Evolutionary conservation across 2,329 filamentous ascomycete genomes (phyloP), one percentile per base, ranked within the genome.

Genomic region (Aspergillus fijiensis): DNA sequence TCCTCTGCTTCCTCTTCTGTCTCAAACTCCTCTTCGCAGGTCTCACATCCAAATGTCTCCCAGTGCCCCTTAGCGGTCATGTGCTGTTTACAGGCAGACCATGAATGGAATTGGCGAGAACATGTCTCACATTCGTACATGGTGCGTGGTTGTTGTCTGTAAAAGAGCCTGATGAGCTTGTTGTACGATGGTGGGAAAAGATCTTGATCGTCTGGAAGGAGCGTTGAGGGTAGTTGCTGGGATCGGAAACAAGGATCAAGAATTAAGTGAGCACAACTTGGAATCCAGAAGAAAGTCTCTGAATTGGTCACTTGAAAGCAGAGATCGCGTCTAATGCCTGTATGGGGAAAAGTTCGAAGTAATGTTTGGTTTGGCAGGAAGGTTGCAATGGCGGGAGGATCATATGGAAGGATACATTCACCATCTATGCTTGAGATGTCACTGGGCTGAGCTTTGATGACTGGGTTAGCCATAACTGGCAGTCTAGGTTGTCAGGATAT

Each of bases 1-100:
- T 69, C 61, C 16, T 55, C 25, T 14, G 35, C 52, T 4, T 55
- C 52, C 9, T 31, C n/a, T 49, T 48, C 42, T 16, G 25, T 33
- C 6, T 10, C 14, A 16, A 55, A 55, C 5, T 23, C 27, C 1
- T 35, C 42, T 19, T 49, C 11, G 45, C 70, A 72, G 5, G 63
- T 71, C 39, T 72, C 64, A 50, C 69, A 72, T 45, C 67, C 59
- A 29, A 27, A 60, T 4, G 27, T 33, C 4, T 23, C 51, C 67
- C 70, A 70, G 58, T 74, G 70, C 23, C 51, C 42, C 1, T 61
- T 58, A 16, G 62, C 57, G 16, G 66, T 51, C 65, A 72, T 65
- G 47, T 72, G 70, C 3, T 67, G 57, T 3, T 60, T 39, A 29
- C 57, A 57, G 9, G 59, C 57, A 9, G 31, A 25, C 49, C 27